phyloP scores from a whole-genome alignment of 1,284 basidiomycete genomes.

The Grifola frondosa region DNA sequence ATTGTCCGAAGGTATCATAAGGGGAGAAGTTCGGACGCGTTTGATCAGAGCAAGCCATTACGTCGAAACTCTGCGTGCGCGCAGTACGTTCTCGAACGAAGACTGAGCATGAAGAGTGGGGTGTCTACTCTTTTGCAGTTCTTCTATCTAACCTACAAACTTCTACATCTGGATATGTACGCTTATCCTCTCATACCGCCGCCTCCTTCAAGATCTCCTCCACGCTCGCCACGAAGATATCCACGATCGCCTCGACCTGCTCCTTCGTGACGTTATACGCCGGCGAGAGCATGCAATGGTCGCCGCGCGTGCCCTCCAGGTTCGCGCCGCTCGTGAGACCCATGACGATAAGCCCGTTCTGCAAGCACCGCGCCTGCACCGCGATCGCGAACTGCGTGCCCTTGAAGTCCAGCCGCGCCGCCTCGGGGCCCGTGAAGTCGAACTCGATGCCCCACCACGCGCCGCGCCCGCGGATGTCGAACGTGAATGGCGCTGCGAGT shows the following conservation, averaged over 20 bases:
- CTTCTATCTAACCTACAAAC: no score
- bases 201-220: slow-evolving; percentile 53
- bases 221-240: slow-evolving; percentile 58
- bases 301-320: slow-evolving; percentile 68
- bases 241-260: slow-evolving; percentile 66
- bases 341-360: slow-evolving; percentile 68
- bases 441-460: slow-evolving; percentile 85
- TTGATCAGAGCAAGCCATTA: no score
- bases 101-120: no score
- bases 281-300: slow-evolving; percentile 69
- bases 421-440: slow-evolving; percentile 51
- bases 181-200: slow-evolving; percentile 12
- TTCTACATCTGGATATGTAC: no score
- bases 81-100: no score
- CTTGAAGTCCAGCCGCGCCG: slow-evolving; percentile 47
- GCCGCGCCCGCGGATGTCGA: slow-evolving; percentile 77
- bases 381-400: slow-evolving; percentile 55
- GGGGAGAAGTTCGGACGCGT: no score
- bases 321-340: slow-evolving; percentile 71
- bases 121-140: no score
- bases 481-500: slow-evolving; percentile 60
- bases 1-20: no score
- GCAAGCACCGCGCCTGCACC: slow-evolving; percentile 63
- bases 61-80: no score
- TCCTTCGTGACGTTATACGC: slow-evolving; percentile 71